Conservation (phyloP, 202 grass and related monocot species). For the Musa balbisiana region DNA sequence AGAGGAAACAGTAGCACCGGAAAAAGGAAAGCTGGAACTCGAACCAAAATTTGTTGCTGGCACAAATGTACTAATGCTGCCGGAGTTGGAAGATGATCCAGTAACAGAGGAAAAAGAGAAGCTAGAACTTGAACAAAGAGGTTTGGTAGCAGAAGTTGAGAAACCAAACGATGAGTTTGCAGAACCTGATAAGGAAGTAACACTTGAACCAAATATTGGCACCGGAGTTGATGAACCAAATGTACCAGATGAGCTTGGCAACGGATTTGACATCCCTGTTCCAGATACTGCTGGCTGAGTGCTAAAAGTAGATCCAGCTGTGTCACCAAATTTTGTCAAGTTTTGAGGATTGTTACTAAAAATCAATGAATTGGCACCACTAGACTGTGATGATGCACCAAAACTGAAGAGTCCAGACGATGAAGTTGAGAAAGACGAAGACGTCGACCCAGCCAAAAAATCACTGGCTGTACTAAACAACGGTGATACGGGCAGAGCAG, state of each 20-base stretch:
- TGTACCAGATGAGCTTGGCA: background rate
- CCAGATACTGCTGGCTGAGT: background rate
- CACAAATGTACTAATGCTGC: background rate
- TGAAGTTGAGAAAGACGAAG: background rate
- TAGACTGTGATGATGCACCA: constrained; percentile 1
- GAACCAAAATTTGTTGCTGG: constrained; percentile 1
- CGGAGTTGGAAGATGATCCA: background rate
- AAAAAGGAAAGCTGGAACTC: background rate
- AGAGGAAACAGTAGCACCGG: background rate
- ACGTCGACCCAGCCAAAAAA: background rate
- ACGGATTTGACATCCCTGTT: too few species aligned
- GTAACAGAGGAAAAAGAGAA: background rate
- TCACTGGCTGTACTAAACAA: background rate
- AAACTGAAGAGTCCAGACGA: background rate
- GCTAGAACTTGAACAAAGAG: constrained; percentile 5
- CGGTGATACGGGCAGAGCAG: background rate
- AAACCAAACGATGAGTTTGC: constrained; percentile 6
- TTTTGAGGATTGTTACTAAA: background rate
- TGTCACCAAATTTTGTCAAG: background rate
- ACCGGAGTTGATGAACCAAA: background rate
- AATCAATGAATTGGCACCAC: background rate
- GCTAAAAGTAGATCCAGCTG: background rate
- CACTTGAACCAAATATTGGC: background rate
- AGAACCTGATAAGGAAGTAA: background rate
- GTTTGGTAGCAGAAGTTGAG: background rate